Percentiles rank a stretch among this genome's conserved stretches.
Conservation (phyloP, 345 rosid species). For the Clausena lansium region DNA sequence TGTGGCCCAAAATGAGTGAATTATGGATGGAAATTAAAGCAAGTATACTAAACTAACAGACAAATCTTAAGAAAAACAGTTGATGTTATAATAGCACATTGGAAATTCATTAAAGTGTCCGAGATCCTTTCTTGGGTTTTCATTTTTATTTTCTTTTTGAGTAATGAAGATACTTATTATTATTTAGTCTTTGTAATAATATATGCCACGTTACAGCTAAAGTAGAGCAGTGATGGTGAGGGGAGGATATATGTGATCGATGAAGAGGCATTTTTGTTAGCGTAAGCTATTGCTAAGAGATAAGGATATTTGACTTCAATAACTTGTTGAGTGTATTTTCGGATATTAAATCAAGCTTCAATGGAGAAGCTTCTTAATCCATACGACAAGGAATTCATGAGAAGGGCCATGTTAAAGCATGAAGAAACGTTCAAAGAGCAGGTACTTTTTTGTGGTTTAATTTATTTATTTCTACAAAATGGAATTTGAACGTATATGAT, state of each 20-base stretch:
- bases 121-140: neutral
- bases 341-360: neutral
- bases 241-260: conserved; percentile 11
- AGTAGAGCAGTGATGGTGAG: neutral
- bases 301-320: conserved; percentile 5
- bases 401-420: conserved; percentile 88
- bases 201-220: conserved; percentile 25
- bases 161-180: neutral
- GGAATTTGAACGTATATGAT: neutral
- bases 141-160: neutral
- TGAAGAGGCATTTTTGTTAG: conserved; percentile 10
- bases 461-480: neutral
- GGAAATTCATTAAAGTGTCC: neutral
- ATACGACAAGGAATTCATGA: conserved; percentile 82
- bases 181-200: neutral
- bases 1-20: conserved; percentile 32
- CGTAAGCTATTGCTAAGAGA: neutral
- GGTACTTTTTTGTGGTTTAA: conserved; percentile 36
- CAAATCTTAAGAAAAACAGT: conserved; percentile 32
- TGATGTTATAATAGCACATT: conserved; percentile 21
- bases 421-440: conserved; percentile 97
- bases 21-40: conserved; percentile 18
- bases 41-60: conserved; percentile 19
- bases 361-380: conserved; percentile 82
- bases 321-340: neutral